Conservation (phyloP, 2,329 filamentous ascomycete genomes). For the Fusarium transvaalense region DNA sequence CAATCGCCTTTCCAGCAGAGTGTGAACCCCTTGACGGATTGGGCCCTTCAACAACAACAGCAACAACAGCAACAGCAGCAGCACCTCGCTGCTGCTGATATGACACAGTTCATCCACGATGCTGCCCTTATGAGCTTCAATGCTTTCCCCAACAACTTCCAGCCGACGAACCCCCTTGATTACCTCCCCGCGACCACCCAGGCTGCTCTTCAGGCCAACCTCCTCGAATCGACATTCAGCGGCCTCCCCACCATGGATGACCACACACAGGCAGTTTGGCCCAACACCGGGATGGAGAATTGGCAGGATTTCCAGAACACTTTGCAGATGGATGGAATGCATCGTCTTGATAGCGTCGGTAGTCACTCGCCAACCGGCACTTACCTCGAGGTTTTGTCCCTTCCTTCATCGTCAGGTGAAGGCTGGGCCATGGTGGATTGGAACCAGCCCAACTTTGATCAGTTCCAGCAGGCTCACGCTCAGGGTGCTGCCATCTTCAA, state of each 20-base stretch:
- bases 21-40: conserved; percentile 69
- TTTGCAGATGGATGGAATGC: conserved; percentile 65
- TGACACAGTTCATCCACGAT: conserved; percentile 69
- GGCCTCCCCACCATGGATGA: conserved; percentile 69
- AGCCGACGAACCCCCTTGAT: conserved; percentile 67
- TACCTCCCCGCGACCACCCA: conserved; percentile 74
- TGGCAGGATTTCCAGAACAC: conserved; percentile 82
- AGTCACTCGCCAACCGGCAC: conserved; percentile 62
- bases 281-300: conserved; percentile 72
- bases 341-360: conserved; percentile 57
- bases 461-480: conserved; percentile 64
- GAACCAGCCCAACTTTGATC: conserved; percentile 75
- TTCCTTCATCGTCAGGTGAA: conserved; percentile 84
- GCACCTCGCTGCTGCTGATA: conserved; percentile 59
- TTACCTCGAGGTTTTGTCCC: conserved; percentile 86
- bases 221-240: conserved; percentile 74
- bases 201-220: conserved; percentile 70
- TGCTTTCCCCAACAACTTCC: conserved; percentile 64
- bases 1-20: conserved; percentile 67
- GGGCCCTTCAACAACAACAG: conserved; percentile 69
- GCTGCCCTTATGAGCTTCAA: conserved; percentile 68
- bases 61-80: conserved; percentile 52
- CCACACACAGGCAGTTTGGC: conserved; percentile 69
- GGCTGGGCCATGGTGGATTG: conserved; percentile 88
- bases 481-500: conserved; percentile 84